Evolutionary conservation across 441 rosid genomes (phyloP).

Genomic region (Populus hybrid): DNA sequence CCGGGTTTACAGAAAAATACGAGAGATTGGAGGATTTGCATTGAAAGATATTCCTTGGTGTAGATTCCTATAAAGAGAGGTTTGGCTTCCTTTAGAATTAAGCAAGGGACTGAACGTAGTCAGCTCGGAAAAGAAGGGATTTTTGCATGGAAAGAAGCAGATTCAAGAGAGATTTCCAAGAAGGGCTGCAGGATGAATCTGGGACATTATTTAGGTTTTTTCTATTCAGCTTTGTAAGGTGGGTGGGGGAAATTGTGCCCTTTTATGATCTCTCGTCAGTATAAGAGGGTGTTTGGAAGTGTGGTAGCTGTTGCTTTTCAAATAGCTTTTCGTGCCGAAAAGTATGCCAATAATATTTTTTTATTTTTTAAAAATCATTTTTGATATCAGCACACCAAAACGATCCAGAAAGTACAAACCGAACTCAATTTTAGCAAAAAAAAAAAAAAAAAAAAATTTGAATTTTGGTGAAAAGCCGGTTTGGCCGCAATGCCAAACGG

Average conservation of each 20-base stretch:
- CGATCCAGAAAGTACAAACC: too few species aligned
- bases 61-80: not conserved
- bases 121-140: not conserved
- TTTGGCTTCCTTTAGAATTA: not conserved
- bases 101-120: not conserved
- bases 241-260: not conserved
- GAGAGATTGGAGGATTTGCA: not conserved
- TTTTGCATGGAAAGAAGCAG: not conserved
- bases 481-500: too few species aligned
- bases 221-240: not conserved
- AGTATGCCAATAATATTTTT: too few species aligned
- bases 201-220: not conserved
- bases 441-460: too few species aligned
- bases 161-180: not conserved
- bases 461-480: too few species aligned
- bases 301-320: too few species aligned
- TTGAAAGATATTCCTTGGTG: not conserved
- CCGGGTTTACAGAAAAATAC: too few species aligned
- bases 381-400: too few species aligned
- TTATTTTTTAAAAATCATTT: too few species aligned
- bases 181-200: not conserved
- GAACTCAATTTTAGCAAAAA: too few species aligned
- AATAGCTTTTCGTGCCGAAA: too few species aligned
- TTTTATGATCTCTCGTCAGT: not conserved
- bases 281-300: too few species aligned